Base-by-base conservation (phyloP, 768 basidiomycete genomes). In the Leccinum truebloodii region DNA sequence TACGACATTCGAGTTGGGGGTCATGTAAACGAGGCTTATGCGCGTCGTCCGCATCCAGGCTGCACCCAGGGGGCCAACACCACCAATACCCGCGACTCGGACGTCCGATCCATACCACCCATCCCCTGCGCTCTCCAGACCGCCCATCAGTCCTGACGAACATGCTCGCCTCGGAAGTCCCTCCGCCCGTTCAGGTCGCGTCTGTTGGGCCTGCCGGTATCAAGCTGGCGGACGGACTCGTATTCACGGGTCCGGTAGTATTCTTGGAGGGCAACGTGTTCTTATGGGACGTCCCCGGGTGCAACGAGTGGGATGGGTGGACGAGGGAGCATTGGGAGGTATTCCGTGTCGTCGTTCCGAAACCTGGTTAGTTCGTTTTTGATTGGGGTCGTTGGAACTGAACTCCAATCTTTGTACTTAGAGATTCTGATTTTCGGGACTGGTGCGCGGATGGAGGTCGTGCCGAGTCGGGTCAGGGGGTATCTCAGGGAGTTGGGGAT, bases 181-280 rank as follows among this genome's bases (percentile, higher is more conserved):
- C 87, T 32, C 89, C 86, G 0, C 77, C 90, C 0, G 87, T 92
- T 1, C 87, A 89, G 72, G 87, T 94, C 60, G 77, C 81, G 54
- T 87, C 86, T 3, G 83, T 92, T 55, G 80, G 85, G 0, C 72
- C 79, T 0, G 73, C 78, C 1, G 92, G 89, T 24, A 86, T 94
- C 46, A 80, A 83, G 48, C 83, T 94, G 6, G 78, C 77, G n/a
- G 92, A 92, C 69, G 94, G 94, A 4, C 82, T 95, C 24, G 69
- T 92, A 16, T 72, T 97, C 2, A 85, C 88, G 0, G 87, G 86
- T 1, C 84, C 94, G 0, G 89, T 87, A 66, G 83, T 99, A 30
- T 90, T 99, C 63, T 72, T 95, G 8, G 89, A 92, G 59, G 94
- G 93, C 3, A 85, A 90, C 50, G 89, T 94, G 0, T 89, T 95